Conservation (phyloP, 345 rosid species). For the Dipteronia sinensis region DNA sequence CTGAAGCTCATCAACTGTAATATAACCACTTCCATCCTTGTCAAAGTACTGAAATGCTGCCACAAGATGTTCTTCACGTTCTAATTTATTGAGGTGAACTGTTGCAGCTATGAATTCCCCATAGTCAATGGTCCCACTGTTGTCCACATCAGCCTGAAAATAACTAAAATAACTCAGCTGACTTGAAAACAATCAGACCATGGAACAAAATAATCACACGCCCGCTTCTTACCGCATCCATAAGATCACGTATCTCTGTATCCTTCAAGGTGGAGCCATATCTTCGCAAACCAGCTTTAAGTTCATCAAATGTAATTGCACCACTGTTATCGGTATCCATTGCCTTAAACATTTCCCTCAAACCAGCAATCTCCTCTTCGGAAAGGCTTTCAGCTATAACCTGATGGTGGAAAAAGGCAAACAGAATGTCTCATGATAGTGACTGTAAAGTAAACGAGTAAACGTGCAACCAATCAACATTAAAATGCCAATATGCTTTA, state of each 20-base stretch:
- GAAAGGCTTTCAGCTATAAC: slow-evolving; percentile 99
- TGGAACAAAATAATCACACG: slow-evolving; percentile 9
- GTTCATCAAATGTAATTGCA: slow-evolving; percentile 96
- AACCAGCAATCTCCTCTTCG: slow-evolving; percentile 97
- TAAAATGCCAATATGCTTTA: background rate
- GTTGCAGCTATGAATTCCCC: slow-evolving; percentile 98
- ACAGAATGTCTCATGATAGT: slow-evolving; percentile 6
- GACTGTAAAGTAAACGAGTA: background rate
- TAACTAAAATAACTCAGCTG: slow-evolving; percentile 12
- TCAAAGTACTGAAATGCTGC: slow-evolving; percentile 95
- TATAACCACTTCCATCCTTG: slow-evolving; percentile 94
- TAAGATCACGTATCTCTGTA: slow-evolving; percentile 92
- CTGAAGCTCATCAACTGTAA: slow-evolving; percentile 95
- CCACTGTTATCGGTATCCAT: slow-evolving; percentile 99
- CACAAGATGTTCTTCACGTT: slow-evolving; percentile 96
- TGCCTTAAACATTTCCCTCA: slow-evolving; percentile 86
- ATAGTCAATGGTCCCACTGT: slow-evolving; percentile 94
- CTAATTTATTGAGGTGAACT: slow-evolving; percentile 89
- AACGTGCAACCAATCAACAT: slow-evolving; percentile 9
- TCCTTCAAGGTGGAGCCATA: slow-evolving; percentile 97
- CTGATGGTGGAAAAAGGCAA: slow-evolving; percentile 42
- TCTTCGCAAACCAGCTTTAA: slow-evolving; percentile 92
- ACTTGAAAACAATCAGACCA: slow-evolving; percentile 13
- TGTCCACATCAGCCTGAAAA: slow-evolving; percentile 94
- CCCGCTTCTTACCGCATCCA: slow-evolving; percentile 84